phyloP scores from a whole-genome alignment of 768 basidiomycete species.

The Termitomyces heimii region DNA sequence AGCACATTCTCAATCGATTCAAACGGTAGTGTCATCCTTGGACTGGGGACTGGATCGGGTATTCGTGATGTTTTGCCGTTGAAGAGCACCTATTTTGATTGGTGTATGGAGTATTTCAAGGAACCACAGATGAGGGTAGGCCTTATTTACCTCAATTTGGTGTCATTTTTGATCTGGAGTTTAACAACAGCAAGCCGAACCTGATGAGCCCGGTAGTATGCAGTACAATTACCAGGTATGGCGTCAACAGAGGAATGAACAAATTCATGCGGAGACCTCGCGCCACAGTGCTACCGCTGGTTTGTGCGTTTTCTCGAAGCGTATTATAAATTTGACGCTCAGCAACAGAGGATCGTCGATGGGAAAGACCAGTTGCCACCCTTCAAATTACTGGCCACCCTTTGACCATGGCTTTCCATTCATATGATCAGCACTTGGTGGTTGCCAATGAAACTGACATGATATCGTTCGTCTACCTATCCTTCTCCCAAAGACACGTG shows the following conservation, averaged over 20 bases:
- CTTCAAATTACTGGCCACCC: constrained; percentile 57
- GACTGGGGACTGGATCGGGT: constrained; percentile 73
- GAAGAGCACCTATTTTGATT: constrained; percentile 91
- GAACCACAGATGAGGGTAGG: constrained; percentile 98
- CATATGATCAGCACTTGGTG: constrained; percentile 86
- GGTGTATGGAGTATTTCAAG: constrained; percentile 96
- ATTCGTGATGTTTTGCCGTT: constrained; percentile 84
- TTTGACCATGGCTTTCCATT: constrained; percentile 81
- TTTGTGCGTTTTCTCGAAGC: constrained; percentile 26
- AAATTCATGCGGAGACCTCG: constrained; percentile 62
- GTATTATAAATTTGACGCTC: not conserved
- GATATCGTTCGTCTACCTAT: constrained; percentile 54
- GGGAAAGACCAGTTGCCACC: constrained; percentile 70
- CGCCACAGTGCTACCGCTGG: constrained; percentile 71
- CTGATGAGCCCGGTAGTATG: constrained; percentile 91
- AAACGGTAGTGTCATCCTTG: constrained; percentile 60
- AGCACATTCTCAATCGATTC: constrained; percentile 79
- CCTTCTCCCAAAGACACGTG: not conserved
- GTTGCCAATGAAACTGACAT: constrained; percentile 82
- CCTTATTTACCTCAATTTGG: not conserved
- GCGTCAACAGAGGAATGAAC: constrained; percentile 88
- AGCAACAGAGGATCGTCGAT: constrained; percentile 48
- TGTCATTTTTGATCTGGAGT: constrained; percentile 9
- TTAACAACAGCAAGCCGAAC: constrained; percentile 72
- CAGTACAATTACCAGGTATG: constrained; percentile 95